Evolutionary conservation across 106 monocot species (phyloP), one percentile per base, ranked within the genome.

Genomic region (Dendrobium officinale): DNA sequence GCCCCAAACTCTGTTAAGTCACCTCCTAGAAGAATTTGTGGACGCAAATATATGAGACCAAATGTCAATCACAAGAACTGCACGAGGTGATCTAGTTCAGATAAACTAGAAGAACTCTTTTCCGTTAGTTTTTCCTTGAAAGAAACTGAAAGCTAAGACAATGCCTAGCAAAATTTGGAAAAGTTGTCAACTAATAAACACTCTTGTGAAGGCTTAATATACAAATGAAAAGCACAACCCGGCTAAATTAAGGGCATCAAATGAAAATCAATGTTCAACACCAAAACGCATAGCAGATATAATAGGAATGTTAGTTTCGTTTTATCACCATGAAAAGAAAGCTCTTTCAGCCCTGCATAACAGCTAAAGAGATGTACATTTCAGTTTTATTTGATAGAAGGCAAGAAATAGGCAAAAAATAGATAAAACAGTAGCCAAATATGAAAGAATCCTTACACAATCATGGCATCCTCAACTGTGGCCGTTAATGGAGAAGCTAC

Each of bases 391-490:
- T 74, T 74, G 22, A 44, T 42, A 44, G 41, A 44, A 44, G 9
- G n/a, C 43, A 74, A 9, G 18, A 19, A 19, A 20, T 9, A 2
- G 43, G 43, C 15, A 72, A 33, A 41, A 78, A 79, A 0, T 18
- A 77, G 26, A 80, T 68, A 41, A 82, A 42, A 77, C 11, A 78
- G 47, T 0, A 48, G 11, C 26, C 27, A 7, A 47, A 76, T 15
- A 75, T 56, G 51, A 54, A 24, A 47, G 70, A 78, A 77, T 51
- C 47, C 89, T 92, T 95, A 99, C 98, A 99, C 87, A 24, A 99
- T 85, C 86, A 95, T 91, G 77, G 86, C 81, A 87, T 99, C 98
- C 84, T 99, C 98, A 77, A 99, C 95, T 70, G 94, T 92, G 75
- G 98, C 91, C 79, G 98, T 91, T 48, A 99, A 84, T 77, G 98